phyloP scores from a whole-genome alignment of 306 rosid genomes.

The Lathyrus oleraceus region DNA sequence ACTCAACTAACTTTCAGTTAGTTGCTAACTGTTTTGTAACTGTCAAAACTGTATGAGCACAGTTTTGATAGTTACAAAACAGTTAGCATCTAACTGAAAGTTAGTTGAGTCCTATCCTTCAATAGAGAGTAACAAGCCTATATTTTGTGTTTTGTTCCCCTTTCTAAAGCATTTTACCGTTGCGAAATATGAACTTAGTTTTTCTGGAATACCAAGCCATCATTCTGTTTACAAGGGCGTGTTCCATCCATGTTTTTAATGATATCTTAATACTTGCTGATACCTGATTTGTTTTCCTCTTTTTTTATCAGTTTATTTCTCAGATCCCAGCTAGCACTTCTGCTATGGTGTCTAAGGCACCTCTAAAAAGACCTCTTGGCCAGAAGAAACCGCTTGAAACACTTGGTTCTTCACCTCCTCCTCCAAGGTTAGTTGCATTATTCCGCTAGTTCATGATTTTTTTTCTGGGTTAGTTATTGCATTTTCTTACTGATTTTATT shows the following conservation, averaged over 20 bases:
- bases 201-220: neutral
- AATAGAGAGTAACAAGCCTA: constrained; percentile 2
- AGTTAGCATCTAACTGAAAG: neutral
- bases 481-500: constrained; percentile 4
- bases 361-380: constrained; percentile 66
- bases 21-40: neutral
- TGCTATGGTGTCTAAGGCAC: constrained; percentile 50
- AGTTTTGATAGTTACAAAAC: neutral
- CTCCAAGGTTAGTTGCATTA: constrained; percentile 59
- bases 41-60: neutral
- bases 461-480: constrained; percentile 5
- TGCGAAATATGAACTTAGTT: constrained; percentile 3
- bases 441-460: constrained; percentile 22
- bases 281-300: constrained; percentile 14
- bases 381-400: constrained; percentile 91
- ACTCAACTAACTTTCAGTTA: neutral
- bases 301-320: constrained; percentile 41
- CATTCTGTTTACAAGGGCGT: constrained; percentile 8
- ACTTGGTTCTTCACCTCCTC: constrained; percentile 81
- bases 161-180: constrained; percentile 13
- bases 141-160: neutral
- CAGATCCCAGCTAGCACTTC: constrained; percentile 55
- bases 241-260: neutral
- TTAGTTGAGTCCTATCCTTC: neutral
- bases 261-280: constrained; percentile 34